phyloP scores from a whole-genome alignment of 768 basidiomycete species.

The Favolaschia claudopus region DNA sequence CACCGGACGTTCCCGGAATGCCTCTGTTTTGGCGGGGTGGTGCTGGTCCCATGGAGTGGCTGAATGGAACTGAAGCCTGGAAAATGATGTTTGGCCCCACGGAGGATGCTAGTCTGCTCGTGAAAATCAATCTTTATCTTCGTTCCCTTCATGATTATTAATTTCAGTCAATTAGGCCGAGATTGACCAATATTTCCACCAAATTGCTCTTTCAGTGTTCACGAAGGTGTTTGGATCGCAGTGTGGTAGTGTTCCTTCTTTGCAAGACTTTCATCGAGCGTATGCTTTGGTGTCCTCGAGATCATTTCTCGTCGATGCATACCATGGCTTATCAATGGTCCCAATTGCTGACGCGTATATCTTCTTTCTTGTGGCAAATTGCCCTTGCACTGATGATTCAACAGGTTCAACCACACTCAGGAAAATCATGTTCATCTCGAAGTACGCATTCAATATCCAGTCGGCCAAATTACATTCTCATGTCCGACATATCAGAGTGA shows the following conservation, averaged over 20 bases:
- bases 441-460: conserved; percentile 48
- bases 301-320: conserved; percentile 84
- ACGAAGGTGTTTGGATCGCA: conserved; percentile 9
- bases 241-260: conserved; percentile 26
- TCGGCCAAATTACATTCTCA: conserved; percentile 2
- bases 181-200: conserved; percentile 44
- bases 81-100: conserved; percentile 30
- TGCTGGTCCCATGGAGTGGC: conserved; percentile 45
- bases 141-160: background rate
- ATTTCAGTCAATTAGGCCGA: conserved; percentile 37
- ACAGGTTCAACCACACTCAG: conserved; percentile 76
- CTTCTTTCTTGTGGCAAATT: background rate
- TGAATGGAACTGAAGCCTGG: conserved; percentile 52
- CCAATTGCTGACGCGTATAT: conserved; percentile 86
- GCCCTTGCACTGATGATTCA: background rate
- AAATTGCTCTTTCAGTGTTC: conserved; percentile 34
- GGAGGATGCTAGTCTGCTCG: conserved; percentile 33
- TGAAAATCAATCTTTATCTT: conserved; percentile 20
- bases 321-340: conserved; percentile 82
- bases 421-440: conserved; percentile 79
- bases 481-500: conserved; percentile 59
- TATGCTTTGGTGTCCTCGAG: conserved; percentile 78
- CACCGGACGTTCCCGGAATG: conserved; percentile 58
- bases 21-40: conserved; percentile 66
- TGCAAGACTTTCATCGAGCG: conserved; percentile 58